Evolutionary conservation across 345 rosid genomes (phyloP).

Genomic region (Geranium brycei): DNA sequence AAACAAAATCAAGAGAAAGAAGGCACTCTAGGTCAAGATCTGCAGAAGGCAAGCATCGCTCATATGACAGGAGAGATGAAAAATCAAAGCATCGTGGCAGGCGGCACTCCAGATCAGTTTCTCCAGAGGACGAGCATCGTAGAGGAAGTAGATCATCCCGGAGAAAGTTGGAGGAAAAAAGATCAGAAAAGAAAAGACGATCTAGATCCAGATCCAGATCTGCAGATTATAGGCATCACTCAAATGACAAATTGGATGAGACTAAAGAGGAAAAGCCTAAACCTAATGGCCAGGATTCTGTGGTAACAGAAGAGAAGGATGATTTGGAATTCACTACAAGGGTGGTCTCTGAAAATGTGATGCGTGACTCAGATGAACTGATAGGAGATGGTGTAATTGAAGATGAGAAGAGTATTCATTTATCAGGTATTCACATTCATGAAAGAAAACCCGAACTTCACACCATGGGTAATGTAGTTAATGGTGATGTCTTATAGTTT

Average conservation of each 20-base stretch:
- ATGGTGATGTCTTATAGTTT: neutral
- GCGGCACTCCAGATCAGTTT: neutral
- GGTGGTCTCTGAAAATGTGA: conserved; percentile 5
- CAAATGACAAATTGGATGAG: conserved; percentile 1
- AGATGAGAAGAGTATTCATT: conserved; percentile 3
- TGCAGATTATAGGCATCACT: conserved; percentile 8
- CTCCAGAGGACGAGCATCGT: neutral
- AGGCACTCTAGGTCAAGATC: conserved; percentile 4
- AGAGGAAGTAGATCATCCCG: neutral
- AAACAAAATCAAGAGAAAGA: neutral
- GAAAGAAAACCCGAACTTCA: conserved; percentile 4
- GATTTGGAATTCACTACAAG: conserved; percentile 11
- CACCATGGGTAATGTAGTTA: conserved; percentile 8
- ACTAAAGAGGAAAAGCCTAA: neutral
- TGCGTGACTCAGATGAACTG: conserved; percentile 10
- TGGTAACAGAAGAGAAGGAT: conserved; percentile 8
- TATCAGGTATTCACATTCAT: conserved; percentile 2
- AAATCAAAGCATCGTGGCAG: conserved; percentile 27
- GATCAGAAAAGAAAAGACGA: neutral
- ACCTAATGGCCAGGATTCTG: neutral
- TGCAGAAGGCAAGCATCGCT: conserved; percentile 12
- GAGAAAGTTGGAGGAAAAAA: neutral
- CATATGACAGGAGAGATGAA: conserved; percentile 26
- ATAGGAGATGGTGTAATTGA: neutral
- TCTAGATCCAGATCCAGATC: conserved; percentile 14